Base-by-base conservation (phyloP, 257 asterid genomes). In the Solanum piurae region DNA sequence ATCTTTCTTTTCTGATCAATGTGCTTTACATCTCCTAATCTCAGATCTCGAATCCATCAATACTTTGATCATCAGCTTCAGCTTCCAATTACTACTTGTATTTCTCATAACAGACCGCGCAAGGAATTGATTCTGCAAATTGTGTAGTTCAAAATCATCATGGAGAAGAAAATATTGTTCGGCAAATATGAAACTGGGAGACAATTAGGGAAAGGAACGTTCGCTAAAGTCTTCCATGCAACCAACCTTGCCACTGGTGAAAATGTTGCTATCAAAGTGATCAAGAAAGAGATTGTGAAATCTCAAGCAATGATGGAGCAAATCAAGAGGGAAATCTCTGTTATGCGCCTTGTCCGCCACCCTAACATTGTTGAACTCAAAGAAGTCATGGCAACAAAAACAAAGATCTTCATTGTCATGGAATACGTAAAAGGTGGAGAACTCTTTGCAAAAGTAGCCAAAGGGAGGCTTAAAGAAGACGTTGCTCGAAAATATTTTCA, bases 261-360 rank as follows among this genome's bases (percentile, higher is more conserved):
- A 79, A 60, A 86, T 37, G 93, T 92, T 46, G 93, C 94, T 58
- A 83, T 92, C 20, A 92, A 92, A 87, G 93, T 88, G 13, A 92
- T 92, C 76, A 92, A 89, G 86, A 92, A 90, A 71, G 93, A 90
- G 71, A 87, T 82, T 38, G 88, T 88, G 40, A 89, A 86, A 66
- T 83, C 88, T 52, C 87, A 83, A 38, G 37, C 38, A 21, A 87
- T 88, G 90, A 90, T 90, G 92, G 93, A 92, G 60, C 92, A 92
- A 75, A 92, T 92, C 89, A 89, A 88, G 86, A 86, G 93, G 3
- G 94, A 92, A 62, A 92, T 92, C 76, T 88, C 94, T 2, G 88
- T 92, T 69, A 92, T 91, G 93, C 92, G 94, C 62, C 90, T 89
- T 14, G 94, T 92, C 7, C 92, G 93, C 82, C 94, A 92, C 60